Conservation (phyloP, 495 filamentous ascomycete species). For the Aspergillus haitiensis region DNA sequence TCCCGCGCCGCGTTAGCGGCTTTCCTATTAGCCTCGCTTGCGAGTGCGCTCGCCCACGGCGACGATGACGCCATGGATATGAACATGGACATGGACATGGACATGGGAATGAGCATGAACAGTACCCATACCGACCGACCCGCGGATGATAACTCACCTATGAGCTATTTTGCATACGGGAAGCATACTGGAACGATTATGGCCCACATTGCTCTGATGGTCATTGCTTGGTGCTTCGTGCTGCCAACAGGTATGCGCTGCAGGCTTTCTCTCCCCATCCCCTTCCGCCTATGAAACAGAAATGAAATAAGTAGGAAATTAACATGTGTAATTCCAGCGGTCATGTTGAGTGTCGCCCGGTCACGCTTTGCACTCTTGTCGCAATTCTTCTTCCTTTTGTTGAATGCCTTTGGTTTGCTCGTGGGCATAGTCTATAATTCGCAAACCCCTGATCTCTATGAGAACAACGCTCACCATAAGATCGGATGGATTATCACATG, state of each 20-base stretch:
- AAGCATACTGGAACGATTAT: slow-evolving; percentile 68
- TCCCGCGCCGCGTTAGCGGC: slow-evolving; percentile 35
- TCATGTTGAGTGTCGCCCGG: slow-evolving; percentile 80
- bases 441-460: slow-evolving; percentile 84
- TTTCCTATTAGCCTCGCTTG: slow-evolving; percentile 34
- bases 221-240: slow-evolving; percentile 77
- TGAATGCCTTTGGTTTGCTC: slow-evolving; percentile 70
- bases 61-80: slow-evolving; percentile 38
- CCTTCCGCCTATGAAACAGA: neutral
- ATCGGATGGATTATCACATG: slow-evolving; percentile 84
- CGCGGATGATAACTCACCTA: slow-evolving; percentile 31
- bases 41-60: slow-evolving; percentile 39
- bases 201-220: slow-evolving; percentile 79
- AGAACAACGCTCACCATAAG: slow-evolving; percentile 84
- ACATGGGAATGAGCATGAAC: slow-evolving; percentile 44
- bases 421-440: slow-evolving; percentile 76
- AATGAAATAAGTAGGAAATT: neutral
- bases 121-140: slow-evolving; percentile 36
- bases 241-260: slow-evolving; percentile 72
- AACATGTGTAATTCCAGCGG: slow-evolving; percentile 49
- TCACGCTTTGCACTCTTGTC: slow-evolving; percentile 71
- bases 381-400: slow-evolving; percentile 73
- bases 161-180: slow-evolving; percentile 75
- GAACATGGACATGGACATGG: slow-evolving; percentile 36
- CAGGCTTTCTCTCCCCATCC: neutral